Base-by-base conservation (phyloP, 768 basidiomycete genomes). In the Panus rudis region DNA sequence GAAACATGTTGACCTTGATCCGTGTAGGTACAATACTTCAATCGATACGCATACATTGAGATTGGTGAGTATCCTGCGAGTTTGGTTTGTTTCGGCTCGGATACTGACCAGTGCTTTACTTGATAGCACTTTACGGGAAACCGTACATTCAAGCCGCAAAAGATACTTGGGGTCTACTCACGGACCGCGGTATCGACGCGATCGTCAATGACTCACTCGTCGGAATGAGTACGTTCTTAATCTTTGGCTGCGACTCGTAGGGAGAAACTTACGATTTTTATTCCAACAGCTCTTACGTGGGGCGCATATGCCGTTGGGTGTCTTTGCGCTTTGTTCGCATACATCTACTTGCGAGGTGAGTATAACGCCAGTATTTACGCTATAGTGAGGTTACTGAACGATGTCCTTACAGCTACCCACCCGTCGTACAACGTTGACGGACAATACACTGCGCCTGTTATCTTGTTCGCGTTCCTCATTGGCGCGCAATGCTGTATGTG, bases 191-290 rank as follows among this genome's bases (percentile, higher is more conserved):
- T 53, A 82, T 91, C 49, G 86, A 89, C 57, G 84, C 84, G 10
- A 65, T 92, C 8, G 72, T 91, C 50, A 90, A 92, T 54, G 89
- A 92, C 56, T 85, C 82, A 2, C 69, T 92, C 14, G 81, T 90
- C 39, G 75, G 79, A 48, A 84, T 85, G 69, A 81, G 81, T 84
- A 54, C 62, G 81, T 62, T n/a, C 16, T 16, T n/a, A n/a, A 5
- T 38, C 21, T 19, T 4, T 11, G 45, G 20, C 37, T 50, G 34
- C 6, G 23, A 23, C 22, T 43, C 23, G 26, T 23, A 40, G 33
- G 21, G 23, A 25, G 19, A 33, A 26, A 27, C 25, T 21, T 39
- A 52, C 50, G 24, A 14, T 37, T 8, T 19, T 14, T 10, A 34
- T 46, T 12, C 43, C 51, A 12, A 7, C 43, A 82, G 83, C 83